phyloP scores from a whole-genome alignment of 306 rosid species.

The Alnus rubra region DNA sequence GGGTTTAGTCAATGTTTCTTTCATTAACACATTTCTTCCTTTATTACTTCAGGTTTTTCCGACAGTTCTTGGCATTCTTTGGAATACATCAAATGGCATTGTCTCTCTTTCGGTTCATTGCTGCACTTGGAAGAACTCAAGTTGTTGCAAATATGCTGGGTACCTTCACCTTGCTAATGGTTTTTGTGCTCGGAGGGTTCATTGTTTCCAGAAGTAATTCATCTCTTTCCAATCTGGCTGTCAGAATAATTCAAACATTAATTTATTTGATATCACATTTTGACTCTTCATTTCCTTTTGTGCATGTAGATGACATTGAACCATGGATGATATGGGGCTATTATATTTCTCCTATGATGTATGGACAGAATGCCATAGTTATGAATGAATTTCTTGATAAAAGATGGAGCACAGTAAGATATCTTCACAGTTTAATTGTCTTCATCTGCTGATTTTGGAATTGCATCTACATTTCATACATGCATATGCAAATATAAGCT shows the following conservation, averaged over 20 bases:
- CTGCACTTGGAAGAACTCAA: constrained; percentile 53
- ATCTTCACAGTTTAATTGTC: neutral
- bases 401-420: constrained; percentile 66
- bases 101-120: constrained; percentile 62
- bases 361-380: constrained; percentile 85
- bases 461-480: neutral
- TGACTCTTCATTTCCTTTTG: neutral
- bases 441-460: neutral
- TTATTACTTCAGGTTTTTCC: constrained; percentile 47
- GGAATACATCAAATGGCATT: constrained; percentile 70
- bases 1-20: constrained; percentile 31
- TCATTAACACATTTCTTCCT: neutral
- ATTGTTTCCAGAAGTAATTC: constrained; percentile 45
- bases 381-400: constrained; percentile 78
- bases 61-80: constrained; percentile 53
- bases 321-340: constrained; percentile 85
- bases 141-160: constrained; percentile 53
- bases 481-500: neutral
- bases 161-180: constrained; percentile 43
- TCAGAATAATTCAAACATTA: neutral
- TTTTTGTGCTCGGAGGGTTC: constrained; percentile 67
- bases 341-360: constrained; percentile 77
- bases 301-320: constrained; percentile 53
- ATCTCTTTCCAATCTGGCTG: constrained; percentile 3
- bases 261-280: neutral